phyloP scores from a whole-genome alignment of 208 protist species.

The Borovskyia barvae region DNA sequence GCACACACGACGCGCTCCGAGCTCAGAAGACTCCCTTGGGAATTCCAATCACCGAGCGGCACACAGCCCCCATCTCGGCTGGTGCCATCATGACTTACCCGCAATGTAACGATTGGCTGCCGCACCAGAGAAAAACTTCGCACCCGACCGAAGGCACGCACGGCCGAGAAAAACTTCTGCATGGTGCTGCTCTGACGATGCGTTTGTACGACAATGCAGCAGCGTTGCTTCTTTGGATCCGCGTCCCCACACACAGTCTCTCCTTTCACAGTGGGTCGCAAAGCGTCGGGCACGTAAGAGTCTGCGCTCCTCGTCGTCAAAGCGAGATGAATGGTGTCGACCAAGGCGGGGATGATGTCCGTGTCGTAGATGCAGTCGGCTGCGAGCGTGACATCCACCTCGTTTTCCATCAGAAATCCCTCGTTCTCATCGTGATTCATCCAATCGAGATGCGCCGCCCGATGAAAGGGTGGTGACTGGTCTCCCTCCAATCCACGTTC shows the following conservation, averaged over 20 bases:
- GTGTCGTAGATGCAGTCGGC: slow-evolving; percentile 87
- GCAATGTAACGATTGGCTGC: slow-evolving; percentile 19
- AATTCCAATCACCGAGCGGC: slow-evolving; percentile 28
- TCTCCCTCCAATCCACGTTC: slow-evolving; percentile 27
- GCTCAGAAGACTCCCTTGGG: slow-evolving; percentile 4
- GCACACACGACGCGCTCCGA: slow-evolving; percentile 33
- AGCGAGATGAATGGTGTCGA: slow-evolving; percentile 43
- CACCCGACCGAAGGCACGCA: slow-evolving; percentile 39
- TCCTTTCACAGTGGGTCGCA: neutral
- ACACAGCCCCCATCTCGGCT: slow-evolving; percentile 31
- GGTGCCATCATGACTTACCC: slow-evolving; percentile 24
- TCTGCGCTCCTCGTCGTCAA: slow-evolving; percentile 9
- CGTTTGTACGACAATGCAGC: slow-evolving; percentile 78
- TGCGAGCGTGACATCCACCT: slow-evolving; percentile 59
- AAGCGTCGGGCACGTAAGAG: neutral
- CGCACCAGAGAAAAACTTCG: slow-evolving; percentile 40
- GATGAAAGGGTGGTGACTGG: slow-evolving; percentile 29
- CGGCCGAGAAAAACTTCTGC: slow-evolving; percentile 66
- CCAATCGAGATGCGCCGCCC: slow-evolving; percentile 66
- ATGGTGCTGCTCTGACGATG: slow-evolving; percentile 80
- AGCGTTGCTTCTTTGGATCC: slow-evolving; percentile 7
- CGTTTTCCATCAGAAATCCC: slow-evolving; percentile 35
- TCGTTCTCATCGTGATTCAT: slow-evolving; percentile 33
- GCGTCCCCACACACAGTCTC: neutral
- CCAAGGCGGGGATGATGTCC: slow-evolving; percentile 50